Percentiles rank a stretch among this genome's conserved stretches.
Conservation (phyloP, 1,284 basidiomycete genomes). For the Albatrellus sp. region DNA sequence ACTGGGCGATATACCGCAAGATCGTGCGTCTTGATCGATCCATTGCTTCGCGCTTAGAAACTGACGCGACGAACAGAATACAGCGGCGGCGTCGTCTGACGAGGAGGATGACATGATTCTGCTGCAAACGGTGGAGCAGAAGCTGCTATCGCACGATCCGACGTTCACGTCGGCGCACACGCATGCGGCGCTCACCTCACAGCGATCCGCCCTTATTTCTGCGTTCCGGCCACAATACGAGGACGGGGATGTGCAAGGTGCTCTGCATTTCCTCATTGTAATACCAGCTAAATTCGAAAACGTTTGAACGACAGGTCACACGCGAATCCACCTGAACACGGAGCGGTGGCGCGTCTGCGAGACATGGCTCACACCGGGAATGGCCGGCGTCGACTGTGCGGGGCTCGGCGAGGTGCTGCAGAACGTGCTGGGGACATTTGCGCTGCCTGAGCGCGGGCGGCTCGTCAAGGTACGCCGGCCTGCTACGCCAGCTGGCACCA, state of each 20-base stretch:
- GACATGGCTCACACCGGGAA: constrained; percentile 84
- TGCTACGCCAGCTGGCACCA: not conserved
- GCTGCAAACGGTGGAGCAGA: constrained; percentile 68
- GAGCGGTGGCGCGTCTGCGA: constrained; percentile 92
- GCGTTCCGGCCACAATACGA: constrained; percentile 12
- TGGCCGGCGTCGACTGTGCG: constrained; percentile 92
- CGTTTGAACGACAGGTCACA: constrained; percentile 12
- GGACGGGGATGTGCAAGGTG: constrained; percentile 11
- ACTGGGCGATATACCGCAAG: constrained; percentile 97
- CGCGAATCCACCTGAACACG: constrained; percentile 86
- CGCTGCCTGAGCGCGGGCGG: constrained; percentile 38
- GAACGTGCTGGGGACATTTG: constrained; percentile 76
- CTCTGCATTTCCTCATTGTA: not conserved
- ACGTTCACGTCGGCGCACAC: constrained; percentile 25
- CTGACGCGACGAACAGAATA: constrained; percentile 42
- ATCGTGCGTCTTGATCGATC: constrained; percentile 42
- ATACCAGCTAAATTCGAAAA: not conserved
- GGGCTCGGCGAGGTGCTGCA: constrained; percentile 87
- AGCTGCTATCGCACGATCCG: constrained; percentile 77
- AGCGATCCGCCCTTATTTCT: constrained; percentile 11
- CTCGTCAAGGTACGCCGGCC: constrained; percentile 18
- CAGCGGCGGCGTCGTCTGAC: constrained; percentile 81
- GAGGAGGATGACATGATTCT: constrained; percentile 85
- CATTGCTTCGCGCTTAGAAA: not conserved
- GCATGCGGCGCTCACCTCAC: constrained; percentile 11